Evolutionary conservation across 2,329 filamentous ascomycete genomes (phyloP), one percentile per base, ranked within the genome.

Genomic region (Taxawa tesnikishii): DNA sequence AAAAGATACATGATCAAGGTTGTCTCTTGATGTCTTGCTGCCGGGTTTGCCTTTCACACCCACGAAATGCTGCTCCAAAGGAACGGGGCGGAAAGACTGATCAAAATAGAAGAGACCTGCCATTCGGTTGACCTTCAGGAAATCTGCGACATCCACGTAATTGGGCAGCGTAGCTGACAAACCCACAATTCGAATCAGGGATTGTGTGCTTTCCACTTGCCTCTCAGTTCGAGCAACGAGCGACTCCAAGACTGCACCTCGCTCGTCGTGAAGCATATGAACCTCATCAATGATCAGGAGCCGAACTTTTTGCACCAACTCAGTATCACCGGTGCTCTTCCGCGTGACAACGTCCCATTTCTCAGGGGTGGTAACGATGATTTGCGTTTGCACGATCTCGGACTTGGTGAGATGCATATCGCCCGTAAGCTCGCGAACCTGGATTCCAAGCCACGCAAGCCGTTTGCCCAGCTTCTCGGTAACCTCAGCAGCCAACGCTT

Each of bases 271-370:
- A 47, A 98, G 77, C 92, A 98, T 98, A 52, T 98, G 90, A 1
- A 98, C 90, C 60, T 98, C 90, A 55, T 98, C 90, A 40, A 98
- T 96, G 48, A 98, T 96, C 38, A 98, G 70, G 2, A 98, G 67
- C 8, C 88, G 76, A 15, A 98, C 90, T 54, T 98, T 98, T 48
- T 98, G 90, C 10, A 98, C 92, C 3, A 98, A 71, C 52, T 96
- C 90, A 0, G 90, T 96, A 51, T 98, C 90, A 11, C 92, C 90
- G 1, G 87, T 96, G 35, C 88, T 92, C 58, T 96, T 98, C 39
- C 90, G 73, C 3, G 90, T 98, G 4, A 98, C 83, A 1, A 98
- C 90, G 54, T 98, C 90, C 92, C 92, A 98, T 59, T 98, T 98
- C 59, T 98, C 90, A 21, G 90, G 90, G 1, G 90, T 98, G 0